Percentiles rank a stretch among this genome's conserved stretches.
These are phyloP conservation scores for Cryptococcus deneoformans DNA, from an alignment of 1,284 basidiomycete genomes.

Conservation along the genomic window DNA sequence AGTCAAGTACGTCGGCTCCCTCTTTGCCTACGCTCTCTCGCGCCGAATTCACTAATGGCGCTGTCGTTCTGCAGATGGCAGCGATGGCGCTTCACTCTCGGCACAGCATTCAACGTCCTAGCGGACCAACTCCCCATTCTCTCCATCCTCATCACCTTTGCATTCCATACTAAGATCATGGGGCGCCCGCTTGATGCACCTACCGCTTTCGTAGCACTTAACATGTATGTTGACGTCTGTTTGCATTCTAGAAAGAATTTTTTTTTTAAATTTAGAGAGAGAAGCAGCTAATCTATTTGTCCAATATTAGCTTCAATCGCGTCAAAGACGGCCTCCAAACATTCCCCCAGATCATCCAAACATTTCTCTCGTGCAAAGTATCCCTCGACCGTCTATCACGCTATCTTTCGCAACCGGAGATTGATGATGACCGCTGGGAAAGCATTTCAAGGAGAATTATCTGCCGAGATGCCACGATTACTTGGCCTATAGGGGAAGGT, in stretches of 20 bases:
- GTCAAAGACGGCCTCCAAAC: constrained; percentile 31
- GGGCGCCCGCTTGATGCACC: constrained; percentile 34
- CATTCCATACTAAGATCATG: constrained; percentile 43
- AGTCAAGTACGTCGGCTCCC: constrained; percentile 21
- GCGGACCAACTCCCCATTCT: constrained; percentile 37
- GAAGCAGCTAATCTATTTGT: not conserved
- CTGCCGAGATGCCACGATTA: constrained; percentile 31
- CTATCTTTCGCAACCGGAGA: constrained; percentile 40
- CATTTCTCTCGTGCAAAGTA: constrained; percentile 33
- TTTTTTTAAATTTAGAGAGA: no score
- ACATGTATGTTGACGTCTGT: constrained; percentile 23
- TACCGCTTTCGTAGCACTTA: constrained; percentile 44
- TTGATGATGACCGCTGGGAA: constrained; percentile 18
- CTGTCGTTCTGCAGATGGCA: constrained; percentile 33
- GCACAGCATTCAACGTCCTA: constrained; percentile 48
- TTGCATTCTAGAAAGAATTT: no score
- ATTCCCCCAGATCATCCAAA: constrained; percentile 33
- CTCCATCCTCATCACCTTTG: constrained; percentile 40
- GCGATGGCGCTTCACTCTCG: constrained; percentile 46
- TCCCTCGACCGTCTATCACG: constrained; percentile 35
- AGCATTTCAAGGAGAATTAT: constrained; percentile 16
- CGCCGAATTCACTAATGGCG: not conserved
- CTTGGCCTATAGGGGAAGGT: constrained; percentile 32
- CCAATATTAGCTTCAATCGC: constrained; percentile 20
- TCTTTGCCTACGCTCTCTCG: no score